Evolutionary conservation across 2,329 filamentous ascomycete genomes (phyloP), one percentile per base, ranked within the genome.

Genomic region (Xylariaceae sp.): DNA sequence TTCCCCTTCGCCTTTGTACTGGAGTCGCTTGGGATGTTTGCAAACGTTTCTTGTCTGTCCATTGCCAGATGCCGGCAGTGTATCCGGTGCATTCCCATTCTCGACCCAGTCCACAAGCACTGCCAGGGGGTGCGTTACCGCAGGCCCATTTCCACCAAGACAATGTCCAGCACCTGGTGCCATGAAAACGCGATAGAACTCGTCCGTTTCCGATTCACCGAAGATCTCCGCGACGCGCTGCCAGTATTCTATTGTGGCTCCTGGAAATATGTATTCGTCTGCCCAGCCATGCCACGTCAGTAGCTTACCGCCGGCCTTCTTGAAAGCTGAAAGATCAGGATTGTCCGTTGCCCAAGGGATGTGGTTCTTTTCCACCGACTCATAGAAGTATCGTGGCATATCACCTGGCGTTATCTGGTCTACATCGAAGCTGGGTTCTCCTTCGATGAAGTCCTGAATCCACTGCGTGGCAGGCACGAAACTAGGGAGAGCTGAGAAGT

Each of bases 121-220:
- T 38, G 40, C 36, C 10, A 53, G 33, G 5, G 50, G 39, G n/a
- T 31, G 19, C 9, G 42, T 34, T 12, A 42, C 31, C 28, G 45
- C 36, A 2, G 45, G 52, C 0, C 52, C 48, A 38, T 14, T 10
- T 14, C 52, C 50, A 11, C 50, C 47, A 7, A 50, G 39, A 28
- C 41, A 55, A 45, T 55, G 52, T n/a, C 45, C 48, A 6, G 41
- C 34, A 9, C 52, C 52, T 22, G 52, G 48, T 16, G 48, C 48
- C 17, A 55, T 31, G 14, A 55, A 55, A 18, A 51, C 42, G 6
- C 52, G 52, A 45, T 55, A 55, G 36, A 51, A 55, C 31, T 55
- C 48, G 16, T 41, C 17, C 31, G 48, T 43, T 18, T 55, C 36
- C 19, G 44, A 42, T 22, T 50, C 52, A n/a, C 34, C 22, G 9